These are phyloP conservation scores for Cyanidiococcus yangmingshanensis DNA, from an alignment of 23 red algal species.

Conservation along the genomic window DNA sequence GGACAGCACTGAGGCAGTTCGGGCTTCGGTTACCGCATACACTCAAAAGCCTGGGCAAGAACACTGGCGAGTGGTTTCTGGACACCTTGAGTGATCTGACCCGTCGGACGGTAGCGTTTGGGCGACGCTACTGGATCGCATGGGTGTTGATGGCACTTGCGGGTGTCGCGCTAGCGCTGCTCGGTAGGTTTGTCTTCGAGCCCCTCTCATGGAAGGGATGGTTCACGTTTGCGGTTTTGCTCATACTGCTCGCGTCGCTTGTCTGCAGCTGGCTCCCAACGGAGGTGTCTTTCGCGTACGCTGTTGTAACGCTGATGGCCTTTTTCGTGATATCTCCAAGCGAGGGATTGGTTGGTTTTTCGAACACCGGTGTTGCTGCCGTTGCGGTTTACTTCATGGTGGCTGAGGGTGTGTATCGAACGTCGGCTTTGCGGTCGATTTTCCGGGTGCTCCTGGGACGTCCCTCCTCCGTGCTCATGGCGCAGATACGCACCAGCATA, in stretches of 20 bases:
- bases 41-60: neutral
- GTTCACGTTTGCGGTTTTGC: slow-evolving; percentile 54
- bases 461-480: slow-evolving; percentile 41
- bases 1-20: too few relatives aligned
- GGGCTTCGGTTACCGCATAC: neutral
- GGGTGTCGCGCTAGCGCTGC: slow-evolving; percentile 39
- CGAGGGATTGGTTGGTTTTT: slow-evolving; percentile 55
- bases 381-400: slow-evolving; percentile 83
- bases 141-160: slow-evolving; percentile 2
- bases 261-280: slow-evolving; percentile 52
- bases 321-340: slow-evolving; percentile 50
- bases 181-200: slow-evolving; percentile 60
- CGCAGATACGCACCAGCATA: slow-evolving; percentile 55
- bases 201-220: slow-evolving; percentile 59
- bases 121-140: neutral
- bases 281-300: slow-evolving; percentile 42
- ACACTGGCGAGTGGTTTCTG: neutral
- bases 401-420: slow-evolving; percentile 79
- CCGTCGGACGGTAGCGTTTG: neutral
- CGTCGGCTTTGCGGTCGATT: slow-evolving; percentile 47
- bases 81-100: neutral
- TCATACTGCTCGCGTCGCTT: slow-evolving; percentile 39
- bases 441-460: slow-evolving; percentile 60
- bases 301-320: slow-evolving; percentile 52
- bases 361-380: slow-evolving; percentile 67